Percentiles rank a stretch among this genome's conserved stretches.
Conservation (phyloP, 2,329 filamentous ascomycete species). For the Clonostachys solani region DNA sequence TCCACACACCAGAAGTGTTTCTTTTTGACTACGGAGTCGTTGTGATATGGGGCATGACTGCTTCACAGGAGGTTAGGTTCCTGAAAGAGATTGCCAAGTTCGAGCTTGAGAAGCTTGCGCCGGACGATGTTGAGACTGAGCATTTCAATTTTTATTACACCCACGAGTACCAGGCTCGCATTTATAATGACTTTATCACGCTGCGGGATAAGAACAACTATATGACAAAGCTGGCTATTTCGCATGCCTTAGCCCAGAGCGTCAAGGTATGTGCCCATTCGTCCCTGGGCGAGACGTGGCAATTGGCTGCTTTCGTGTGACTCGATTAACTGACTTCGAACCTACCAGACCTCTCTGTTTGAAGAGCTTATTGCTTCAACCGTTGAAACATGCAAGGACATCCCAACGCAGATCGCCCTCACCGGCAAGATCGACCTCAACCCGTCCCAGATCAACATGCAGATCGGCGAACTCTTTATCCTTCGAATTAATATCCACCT, state of each 20-base stretch:
- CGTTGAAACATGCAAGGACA: constrained; percentile 87
- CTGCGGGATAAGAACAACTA: constrained; percentile 91
- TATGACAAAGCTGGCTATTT: constrained; percentile 97
- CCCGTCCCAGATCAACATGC: constrained; percentile 94
- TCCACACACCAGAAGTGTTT: constrained; percentile 93
- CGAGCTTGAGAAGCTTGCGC: constrained; percentile 81
- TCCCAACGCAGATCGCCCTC: constrained; percentile 86
- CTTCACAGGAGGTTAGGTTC: constrained; percentile 84
- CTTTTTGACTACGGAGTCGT: constrained; percentile 97
- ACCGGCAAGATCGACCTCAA: constrained; percentile 90
- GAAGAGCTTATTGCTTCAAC: constrained; percentile 94
- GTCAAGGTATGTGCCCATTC: constrained; percentile 63
- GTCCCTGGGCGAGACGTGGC: not conserved
- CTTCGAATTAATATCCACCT: constrained; percentile 96
- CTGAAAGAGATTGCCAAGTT: constrained; percentile 93
- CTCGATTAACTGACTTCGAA: not conserved
- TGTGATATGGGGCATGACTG: constrained; percentile 96
- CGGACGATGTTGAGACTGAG: constrained; percentile 90
- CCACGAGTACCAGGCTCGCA: constrained; percentile 92
- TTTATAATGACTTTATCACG: constrained; percentile 99
- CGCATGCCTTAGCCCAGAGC: constrained; percentile 89
- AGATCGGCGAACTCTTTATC: constrained; percentile 98
- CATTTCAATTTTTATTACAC: constrained; percentile 99
- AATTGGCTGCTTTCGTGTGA: not conserved
- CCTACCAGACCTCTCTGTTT: constrained; percentile 76